Base-by-base conservation (phyloP, 495 filamentous ascomycete species). In the Staphylotrichum longicolle region DNA sequence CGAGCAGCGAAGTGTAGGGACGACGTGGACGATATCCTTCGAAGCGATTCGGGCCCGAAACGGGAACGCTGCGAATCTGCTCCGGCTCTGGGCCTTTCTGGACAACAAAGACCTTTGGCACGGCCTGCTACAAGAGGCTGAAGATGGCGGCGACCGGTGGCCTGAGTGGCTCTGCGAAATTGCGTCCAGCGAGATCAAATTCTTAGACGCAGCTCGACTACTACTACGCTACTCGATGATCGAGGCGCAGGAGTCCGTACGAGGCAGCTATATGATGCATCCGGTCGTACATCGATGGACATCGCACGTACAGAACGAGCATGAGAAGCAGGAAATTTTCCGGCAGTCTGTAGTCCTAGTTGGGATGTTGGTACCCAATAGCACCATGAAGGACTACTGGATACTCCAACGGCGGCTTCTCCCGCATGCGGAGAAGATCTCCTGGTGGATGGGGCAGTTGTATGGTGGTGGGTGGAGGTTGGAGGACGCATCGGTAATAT, bases 1-100 rank as follows among this genome's bases (percentile, higher is more conserved):
- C 53, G 57, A 59, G 66, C 54, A 64, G 59, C 30, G 58, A 60
- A 60, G 48, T 30, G 34, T 60, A 12, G 41, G 10, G 52, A 72
- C 65, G 33, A 74, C 70, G 44, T 77, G 66, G 72, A 66, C 41
- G 14, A 58, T 74, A 46, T 76, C 69, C 11, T 70, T 71, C 50
- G 60, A 70, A 12, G 60, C 57, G 30, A 66, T 77, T 50, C 50
- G 68, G 45, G 54, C 55, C 14, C 54, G 63, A 47, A 73, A 71
- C 57, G 54, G 61, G 40, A 53, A 52, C 30, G 64, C 67, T 6
- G 72, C 64, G 11, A 73, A 74, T n/a, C 57, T 77, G 41, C 66
- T 77, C 14, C 63, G 42, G 34, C 66, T 77, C 10, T 77, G 69
- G 72, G 69, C 72, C 50, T 70, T 66, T 62, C 44, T 77, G 58